These are phyloP conservation scores for Corynespora cassiicola DNA, from an alignment of 2,329 filamentous ascomycete species.

Conservation along the genomic window DNA sequence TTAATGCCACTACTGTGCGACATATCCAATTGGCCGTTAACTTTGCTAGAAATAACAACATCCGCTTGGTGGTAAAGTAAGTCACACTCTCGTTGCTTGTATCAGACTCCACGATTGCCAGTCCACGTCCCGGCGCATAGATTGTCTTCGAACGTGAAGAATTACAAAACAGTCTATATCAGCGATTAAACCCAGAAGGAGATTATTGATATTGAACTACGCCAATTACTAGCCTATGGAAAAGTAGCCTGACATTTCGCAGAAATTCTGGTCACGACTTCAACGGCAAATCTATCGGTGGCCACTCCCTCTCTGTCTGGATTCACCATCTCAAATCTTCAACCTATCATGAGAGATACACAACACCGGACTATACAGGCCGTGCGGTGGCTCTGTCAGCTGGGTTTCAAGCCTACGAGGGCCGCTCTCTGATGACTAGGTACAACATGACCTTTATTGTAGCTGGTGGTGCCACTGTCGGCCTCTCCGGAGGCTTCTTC, in stretches of 20 bases:
- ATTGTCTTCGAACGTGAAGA: too few relatives aligned
- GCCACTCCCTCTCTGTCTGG: slow-evolving; percentile 25
- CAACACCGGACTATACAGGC: slow-evolving; percentile 22
- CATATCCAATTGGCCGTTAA: slow-evolving; percentile 33
- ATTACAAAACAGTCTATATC: too few relatives aligned
- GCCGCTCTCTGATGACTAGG: slow-evolving; percentile 52
- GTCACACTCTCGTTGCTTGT: slow-evolving; percentile 2
- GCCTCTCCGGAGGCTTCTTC: slow-evolving; percentile 48
- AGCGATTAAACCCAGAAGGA: too few relatives aligned
- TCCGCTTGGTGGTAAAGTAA: slow-evolving; percentile 27
- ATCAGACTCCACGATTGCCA: slow-evolving; percentile 1
- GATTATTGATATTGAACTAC: too few relatives aligned
- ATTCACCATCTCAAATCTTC: slow-evolving; percentile 26
- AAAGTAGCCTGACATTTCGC: too few relatives aligned
- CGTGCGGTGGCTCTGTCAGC: slow-evolving; percentile 57
- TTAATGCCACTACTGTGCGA: slow-evolving; percentile 25
- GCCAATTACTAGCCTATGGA: too few relatives aligned
- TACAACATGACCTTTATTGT: slow-evolving; percentile 56
- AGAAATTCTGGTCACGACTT: slow-evolving; percentile 31
- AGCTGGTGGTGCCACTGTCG: slow-evolving; percentile 61
- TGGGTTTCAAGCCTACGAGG: slow-evolving; percentile 58
- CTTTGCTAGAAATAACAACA: slow-evolving; percentile 25
- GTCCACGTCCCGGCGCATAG: too few relatives aligned
- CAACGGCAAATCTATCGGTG: slow-evolving; percentile 26
- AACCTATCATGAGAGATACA: slow-evolving; percentile 22